A percentile compares a stretch with the other conserved stretches of the same genome.
Evolutionary conservation across 495 filamentous ascomycete species (phyloP).

Genomic region (Cercophora newfieldiana): DNA sequence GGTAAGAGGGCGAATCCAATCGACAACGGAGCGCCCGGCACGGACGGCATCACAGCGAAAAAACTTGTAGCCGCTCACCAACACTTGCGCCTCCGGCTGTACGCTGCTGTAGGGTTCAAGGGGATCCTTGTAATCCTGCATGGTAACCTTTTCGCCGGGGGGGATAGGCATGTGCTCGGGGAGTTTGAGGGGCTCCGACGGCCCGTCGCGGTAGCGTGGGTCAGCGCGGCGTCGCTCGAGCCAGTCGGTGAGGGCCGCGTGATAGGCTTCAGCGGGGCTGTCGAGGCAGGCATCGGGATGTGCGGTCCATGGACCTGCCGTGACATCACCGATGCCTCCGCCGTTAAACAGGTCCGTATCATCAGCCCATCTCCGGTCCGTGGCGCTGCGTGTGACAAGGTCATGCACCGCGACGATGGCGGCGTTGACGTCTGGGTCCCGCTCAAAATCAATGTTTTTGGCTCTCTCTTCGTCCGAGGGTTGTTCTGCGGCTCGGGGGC

Average conservation of each 20-base stretch:
- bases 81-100: neutral
- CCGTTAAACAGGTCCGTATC: neutral
- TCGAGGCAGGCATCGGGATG: slow-evolving; percentile 8
- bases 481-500: too few relatives aligned
- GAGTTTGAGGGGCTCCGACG: neutral
- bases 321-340: neutral
- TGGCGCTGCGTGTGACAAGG: neutral
- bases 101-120: neutral
- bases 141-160: neutral
- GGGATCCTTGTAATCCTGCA: neutral
- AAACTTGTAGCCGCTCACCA: slow-evolving; percentile 7
- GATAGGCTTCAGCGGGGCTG: slow-evolving; percentile 9
- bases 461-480: neutral
- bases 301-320: neutral
- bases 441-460: neutral
- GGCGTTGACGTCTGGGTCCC: slow-evolving; percentile 2
- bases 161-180: slow-evolving; percentile 7
- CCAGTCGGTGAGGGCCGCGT: neutral
- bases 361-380: neutral
- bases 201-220: neutral
- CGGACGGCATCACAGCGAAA: slow-evolving; percentile 8
- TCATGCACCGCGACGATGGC: slow-evolving; percentile 1
- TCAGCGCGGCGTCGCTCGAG: slow-evolving; percentile 1
- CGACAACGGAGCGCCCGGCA: slow-evolving; percentile 7
- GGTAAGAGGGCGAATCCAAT: slow-evolving; percentile 8